phyloP scores from a whole-genome alignment of 179 eudicot genomes.

The Nepenthes alata region DNA sequence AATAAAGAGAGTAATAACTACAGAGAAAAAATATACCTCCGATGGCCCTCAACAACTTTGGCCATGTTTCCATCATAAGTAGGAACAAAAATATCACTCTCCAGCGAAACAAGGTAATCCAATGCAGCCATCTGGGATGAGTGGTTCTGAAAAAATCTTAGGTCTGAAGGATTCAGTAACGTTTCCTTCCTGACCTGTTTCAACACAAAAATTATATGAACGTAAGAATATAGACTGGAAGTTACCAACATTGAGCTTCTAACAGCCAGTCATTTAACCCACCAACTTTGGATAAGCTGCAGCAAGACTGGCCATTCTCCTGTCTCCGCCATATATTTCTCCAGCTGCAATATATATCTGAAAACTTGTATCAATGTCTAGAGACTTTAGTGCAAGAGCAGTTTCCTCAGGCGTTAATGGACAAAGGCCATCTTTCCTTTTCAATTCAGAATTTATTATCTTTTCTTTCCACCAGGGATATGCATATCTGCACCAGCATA shows the following conservation, averaged over 20 bases:
- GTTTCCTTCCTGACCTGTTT: slow-evolving; percentile 73
- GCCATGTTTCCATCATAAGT: slow-evolving; percentile 91
- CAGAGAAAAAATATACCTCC: slow-evolving; percentile 33
- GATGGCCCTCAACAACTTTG: slow-evolving; percentile 77
- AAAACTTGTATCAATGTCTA: slow-evolving; percentile 45
- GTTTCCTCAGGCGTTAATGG: slow-evolving; percentile 84
- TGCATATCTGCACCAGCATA: slow-evolving; percentile 40
- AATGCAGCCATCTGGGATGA: slow-evolving; percentile 84
- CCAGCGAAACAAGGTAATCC: slow-evolving; percentile 68
- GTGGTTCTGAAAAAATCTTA: slow-evolving; percentile 62
- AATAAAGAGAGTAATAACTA: neutral
- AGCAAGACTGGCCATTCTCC: slow-evolving; percentile 52
- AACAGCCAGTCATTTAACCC: slow-evolving; percentile 9
- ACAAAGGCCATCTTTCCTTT: slow-evolving; percentile 66
- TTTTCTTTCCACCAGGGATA: slow-evolving; percentile 93
- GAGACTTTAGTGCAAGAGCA: slow-evolving; percentile 48
- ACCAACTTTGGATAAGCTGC: slow-evolving; percentile 66
- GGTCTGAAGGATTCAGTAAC: slow-evolving; percentile 43
- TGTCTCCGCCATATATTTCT: slow-evolving; percentile 73
- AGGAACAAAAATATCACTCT: slow-evolving; percentile 72
- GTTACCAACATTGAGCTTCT: neutral
- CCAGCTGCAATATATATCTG: slow-evolving; percentile 85
- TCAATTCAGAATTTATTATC: slow-evolving; percentile 55
- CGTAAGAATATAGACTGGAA: neutral
- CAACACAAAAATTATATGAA: slow-evolving; percentile 1